Conservation (phyloP, 2,329 filamentous ascomycete species). For the Diaporthe ampelina region DNA sequence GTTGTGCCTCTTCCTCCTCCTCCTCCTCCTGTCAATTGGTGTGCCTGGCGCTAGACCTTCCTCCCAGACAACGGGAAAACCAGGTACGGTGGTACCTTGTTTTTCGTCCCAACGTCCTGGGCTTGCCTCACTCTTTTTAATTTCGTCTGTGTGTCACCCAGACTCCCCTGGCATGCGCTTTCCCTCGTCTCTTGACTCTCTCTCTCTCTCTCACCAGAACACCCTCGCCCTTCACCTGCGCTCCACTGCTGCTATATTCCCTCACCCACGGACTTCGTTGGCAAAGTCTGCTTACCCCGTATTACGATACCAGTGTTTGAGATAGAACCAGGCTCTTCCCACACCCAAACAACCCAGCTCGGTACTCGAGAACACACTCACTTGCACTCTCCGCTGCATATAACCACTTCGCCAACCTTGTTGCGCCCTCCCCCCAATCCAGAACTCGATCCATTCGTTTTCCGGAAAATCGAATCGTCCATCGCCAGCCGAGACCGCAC, state of each 20-base stretch:
- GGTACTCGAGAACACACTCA: slow-evolving; percentile 45
- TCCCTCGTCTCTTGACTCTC: slow-evolving; percentile 40
- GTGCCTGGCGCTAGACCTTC: slow-evolving; percentile 24
- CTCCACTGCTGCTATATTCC: slow-evolving; percentile 39
- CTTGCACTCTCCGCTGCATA: slow-evolving; percentile 42
- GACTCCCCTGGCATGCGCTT: slow-evolving; percentile 35
- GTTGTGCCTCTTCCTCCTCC: neutral
- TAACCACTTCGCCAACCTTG: slow-evolving; percentile 27
- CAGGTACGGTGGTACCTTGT: slow-evolving; percentile 6
- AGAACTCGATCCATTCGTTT: slow-evolving; percentile 41
- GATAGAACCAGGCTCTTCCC: slow-evolving; percentile 35
- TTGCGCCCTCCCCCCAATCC: slow-evolving; percentile 23
- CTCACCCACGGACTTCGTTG: slow-evolving; percentile 64
- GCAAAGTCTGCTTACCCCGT: slow-evolving; percentile 62
- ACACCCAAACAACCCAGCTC: slow-evolving; percentile 45
- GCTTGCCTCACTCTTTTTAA: slow-evolving; percentile 34
- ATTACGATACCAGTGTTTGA: slow-evolving; percentile 42
- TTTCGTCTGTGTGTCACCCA: slow-evolving; percentile 40
- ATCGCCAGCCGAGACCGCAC: slow-evolving; percentile 36
- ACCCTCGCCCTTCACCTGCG: slow-evolving; percentile 42
- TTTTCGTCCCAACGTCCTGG: slow-evolving; percentile 31
- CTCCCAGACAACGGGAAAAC: slow-evolving; percentile 12
- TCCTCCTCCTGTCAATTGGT: slow-evolving; percentile 7
- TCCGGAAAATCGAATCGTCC: slow-evolving; percentile 40
- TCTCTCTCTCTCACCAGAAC: slow-evolving; percentile 19